Evolutionary conservation across 164 flowering plant species (phyloP).

Genomic region (Saururus chinensis): DNA sequence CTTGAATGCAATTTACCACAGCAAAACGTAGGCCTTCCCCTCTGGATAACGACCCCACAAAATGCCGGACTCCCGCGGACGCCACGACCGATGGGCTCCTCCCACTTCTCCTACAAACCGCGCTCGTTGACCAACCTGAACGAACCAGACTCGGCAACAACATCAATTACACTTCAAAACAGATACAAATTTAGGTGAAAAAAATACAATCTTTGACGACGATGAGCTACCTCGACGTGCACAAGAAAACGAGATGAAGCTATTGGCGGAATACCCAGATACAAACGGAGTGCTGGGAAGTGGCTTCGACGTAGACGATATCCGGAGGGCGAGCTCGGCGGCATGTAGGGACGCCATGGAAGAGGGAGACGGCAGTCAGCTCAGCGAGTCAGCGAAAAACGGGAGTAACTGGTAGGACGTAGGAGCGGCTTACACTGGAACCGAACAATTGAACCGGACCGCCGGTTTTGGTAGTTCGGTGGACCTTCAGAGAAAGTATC

Average conservation of each 20-base stretch:
- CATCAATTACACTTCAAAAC: background rate
- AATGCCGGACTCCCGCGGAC: slow-evolving; percentile 30
- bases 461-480: no score
- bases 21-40: slow-evolving; percentile 47
- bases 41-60: slow-evolving; percentile 32
- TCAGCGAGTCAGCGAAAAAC: background rate
- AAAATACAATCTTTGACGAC: background rate
- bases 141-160: background rate
- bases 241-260: slow-evolving; percentile 6
- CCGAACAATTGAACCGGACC: no score
- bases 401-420: no score
- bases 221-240: slow-evolving; percentile 5
- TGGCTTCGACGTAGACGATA: background rate
- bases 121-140: slow-evolving; percentile 6
- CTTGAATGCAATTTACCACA: slow-evolving; percentile 23
- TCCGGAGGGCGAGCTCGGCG: background rate
- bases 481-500: no score
- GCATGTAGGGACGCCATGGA: slow-evolving; percentile 4
- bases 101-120: slow-evolving; percentile 1
- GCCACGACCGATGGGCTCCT: slow-evolving; percentile 10
- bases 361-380: background rate
- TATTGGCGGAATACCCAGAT: background rate
- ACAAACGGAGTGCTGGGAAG: background rate
- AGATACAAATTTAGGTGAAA: background rate
- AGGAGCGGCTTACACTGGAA: no score